phyloP scores from a whole-genome alignment of 2,329 filamentous ascomycete species.

The Fusarium virguliforme region DNA sequence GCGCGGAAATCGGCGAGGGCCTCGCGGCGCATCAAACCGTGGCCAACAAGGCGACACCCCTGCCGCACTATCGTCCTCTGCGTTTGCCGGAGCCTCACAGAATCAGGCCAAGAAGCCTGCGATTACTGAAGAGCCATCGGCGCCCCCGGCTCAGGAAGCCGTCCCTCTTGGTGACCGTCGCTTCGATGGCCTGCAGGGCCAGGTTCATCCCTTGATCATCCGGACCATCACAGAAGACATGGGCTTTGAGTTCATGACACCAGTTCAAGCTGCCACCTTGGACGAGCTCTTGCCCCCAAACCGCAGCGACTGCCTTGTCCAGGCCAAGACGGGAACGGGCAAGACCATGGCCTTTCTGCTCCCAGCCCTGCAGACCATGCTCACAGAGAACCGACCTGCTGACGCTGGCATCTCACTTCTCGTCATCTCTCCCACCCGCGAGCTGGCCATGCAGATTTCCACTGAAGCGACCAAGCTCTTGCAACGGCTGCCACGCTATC shows the following conservation, averaged over 20 bases:
- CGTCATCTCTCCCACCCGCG: conserved; percentile 80
- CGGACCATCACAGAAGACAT: conserved; percentile 66
- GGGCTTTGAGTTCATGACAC: conserved; percentile 69
- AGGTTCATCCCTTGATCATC: conserved; percentile 65
- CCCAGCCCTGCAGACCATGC: conserved; percentile 85
- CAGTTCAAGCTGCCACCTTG: conserved; percentile 69
- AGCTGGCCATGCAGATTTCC: conserved; percentile 79
- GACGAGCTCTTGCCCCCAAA: conserved; percentile 63
- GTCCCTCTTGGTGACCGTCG: conserved; percentile 63
- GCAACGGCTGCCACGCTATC: conserved; percentile 80
- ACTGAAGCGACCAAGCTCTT: conserved; percentile 81
- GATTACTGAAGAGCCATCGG: not conserved
- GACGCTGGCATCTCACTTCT: conserved; percentile 69
- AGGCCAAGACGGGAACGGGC: conserved; percentile 90
- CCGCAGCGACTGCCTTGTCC: conserved; percentile 74
- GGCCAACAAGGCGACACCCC: conserved; percentile 9
- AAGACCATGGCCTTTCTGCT: conserved; percentile 89
- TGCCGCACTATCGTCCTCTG: not conserved
- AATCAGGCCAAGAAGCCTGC: not conserved
- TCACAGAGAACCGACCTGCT: conserved; percentile 60
- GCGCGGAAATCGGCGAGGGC: conserved; percentile 33
- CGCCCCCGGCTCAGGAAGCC: conserved; percentile 24
- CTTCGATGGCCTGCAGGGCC: conserved; percentile 63
- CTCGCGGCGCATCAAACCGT: conserved; percentile 12
- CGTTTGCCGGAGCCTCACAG: not conserved